Percentiles rank a stretch among this genome's conserved stretches.
These are phyloP conservation scores for Lotmaria passim DNA, from an alignment of 208 protist genomes.

Conservation along the genomic window DNA sequence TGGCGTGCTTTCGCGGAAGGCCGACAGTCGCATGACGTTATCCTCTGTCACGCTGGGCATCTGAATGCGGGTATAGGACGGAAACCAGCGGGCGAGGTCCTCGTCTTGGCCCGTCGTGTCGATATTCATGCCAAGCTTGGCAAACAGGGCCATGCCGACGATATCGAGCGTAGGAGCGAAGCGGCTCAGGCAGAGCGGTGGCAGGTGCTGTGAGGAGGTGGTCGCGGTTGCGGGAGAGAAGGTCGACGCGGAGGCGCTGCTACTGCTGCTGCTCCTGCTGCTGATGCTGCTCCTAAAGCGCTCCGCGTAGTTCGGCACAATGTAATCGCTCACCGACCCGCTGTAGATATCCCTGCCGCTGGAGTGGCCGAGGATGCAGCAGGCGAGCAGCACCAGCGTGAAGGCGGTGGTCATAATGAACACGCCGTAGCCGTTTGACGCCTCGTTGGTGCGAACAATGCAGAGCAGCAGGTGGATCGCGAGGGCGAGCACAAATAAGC, in stretches of 20 bases:
- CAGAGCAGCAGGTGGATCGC: conserved; percentile 57
- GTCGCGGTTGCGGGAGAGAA: not conserved
- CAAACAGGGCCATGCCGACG: conserved; percentile 63
- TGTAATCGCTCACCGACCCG: conserved; percentile 34
- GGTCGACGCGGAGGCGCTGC: not conserved
- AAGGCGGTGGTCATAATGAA: conserved; percentile 41
- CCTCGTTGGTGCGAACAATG: conserved; percentile 48
- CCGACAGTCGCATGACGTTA: conserved; percentile 36
- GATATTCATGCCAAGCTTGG: conserved; percentile 58
- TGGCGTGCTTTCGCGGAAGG: conserved; percentile 32
- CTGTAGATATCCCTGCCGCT: conserved; percentile 32
- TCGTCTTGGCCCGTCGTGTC: conserved; percentile 26
- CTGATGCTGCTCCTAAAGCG: conserved; percentile 3
- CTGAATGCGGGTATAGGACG: conserved; percentile 32
- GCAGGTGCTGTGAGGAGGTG: conserved; percentile 5
- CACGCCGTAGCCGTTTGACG: conserved; percentile 53
- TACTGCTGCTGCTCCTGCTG: not conserved
- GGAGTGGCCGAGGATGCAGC: conserved; percentile 51
- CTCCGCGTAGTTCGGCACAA: conserved; percentile 36
- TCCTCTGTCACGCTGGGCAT: conserved; percentile 2
- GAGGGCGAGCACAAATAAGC: conserved; percentile 61
- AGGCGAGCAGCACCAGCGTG: conserved; percentile 48
- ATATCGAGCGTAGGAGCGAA: conserved; percentile 50
- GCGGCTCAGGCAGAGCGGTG: conserved; percentile 47
- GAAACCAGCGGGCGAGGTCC: conserved; percentile 68